These are phyloP conservation scores for Phylloporus sp. DNA, from an alignment of 768 basidiomycete species.

Conservation along the genomic window DNA sequence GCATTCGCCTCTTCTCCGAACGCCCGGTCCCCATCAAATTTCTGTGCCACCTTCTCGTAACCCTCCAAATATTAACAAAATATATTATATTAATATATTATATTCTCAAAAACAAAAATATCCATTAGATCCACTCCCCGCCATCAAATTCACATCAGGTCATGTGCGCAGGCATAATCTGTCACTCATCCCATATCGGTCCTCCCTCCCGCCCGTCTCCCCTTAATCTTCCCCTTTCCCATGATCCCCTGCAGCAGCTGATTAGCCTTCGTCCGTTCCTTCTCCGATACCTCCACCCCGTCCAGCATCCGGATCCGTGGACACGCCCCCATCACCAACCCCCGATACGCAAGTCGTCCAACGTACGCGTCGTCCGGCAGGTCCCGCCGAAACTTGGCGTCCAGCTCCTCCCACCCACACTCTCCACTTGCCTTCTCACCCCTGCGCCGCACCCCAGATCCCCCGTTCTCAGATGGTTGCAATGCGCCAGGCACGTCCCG, in stretches of 20 bases:
- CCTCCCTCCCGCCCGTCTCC: constrained; percentile 15
- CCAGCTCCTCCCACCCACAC: constrained; percentile 69
- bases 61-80: constrained; percentile 16
- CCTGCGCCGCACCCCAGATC: constrained; percentile 20
- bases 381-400: constrained; percentile 81
- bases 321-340: constrained; percentile 78
- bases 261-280: constrained; percentile 82
- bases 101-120: too few species aligned
- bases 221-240: constrained; percentile 38
- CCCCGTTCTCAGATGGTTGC: constrained; percentile 49
- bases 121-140: constrained; percentile 15
- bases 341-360: constrained; percentile 84
- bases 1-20: constrained; percentile 2
- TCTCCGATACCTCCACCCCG: constrained; percentile 75
- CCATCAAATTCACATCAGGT: constrained; percentile 17
- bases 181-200: constrained; percentile 20
- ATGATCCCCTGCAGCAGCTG: constrained; percentile 56
- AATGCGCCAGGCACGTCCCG: constrained; percentile 61
- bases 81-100: constrained; percentile 8
- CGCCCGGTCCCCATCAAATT: constrained; percentile 14
- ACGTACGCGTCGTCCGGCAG: constrained; percentile 87
- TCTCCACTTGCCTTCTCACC: constrained; percentile 28
- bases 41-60: constrained; percentile 13
- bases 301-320: constrained; percentile 67
- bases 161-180: constrained; percentile 31